These are phyloP conservation scores for Orychophragmus violaceus DNA, from an alignment of 345 rosid genomes.

Conservation along the genomic window DNA sequence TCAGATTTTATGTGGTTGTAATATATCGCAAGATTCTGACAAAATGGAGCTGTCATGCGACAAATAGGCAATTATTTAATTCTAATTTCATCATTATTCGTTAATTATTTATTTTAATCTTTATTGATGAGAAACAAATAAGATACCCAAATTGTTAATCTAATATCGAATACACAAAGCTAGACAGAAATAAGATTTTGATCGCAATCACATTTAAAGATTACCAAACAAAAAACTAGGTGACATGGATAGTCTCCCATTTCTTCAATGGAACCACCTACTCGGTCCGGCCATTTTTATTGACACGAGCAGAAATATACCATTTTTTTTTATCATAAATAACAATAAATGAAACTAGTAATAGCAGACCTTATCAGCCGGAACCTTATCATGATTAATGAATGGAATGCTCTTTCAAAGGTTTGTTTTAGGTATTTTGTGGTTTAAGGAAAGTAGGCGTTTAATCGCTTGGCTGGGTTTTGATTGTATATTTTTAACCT, in stretches of 20 bases:
- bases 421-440: too few relatives aligned
- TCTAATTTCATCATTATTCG: neutral
- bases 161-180: neutral
- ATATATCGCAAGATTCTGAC: too few relatives aligned
- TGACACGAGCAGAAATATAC: conserved; percentile 18
- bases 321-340: conserved; percentile 19
- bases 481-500: too few relatives aligned
- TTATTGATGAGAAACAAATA: too few relatives aligned
- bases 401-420: too few relatives aligned
- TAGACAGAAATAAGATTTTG: conserved; percentile 6
- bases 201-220: conserved; percentile 16
- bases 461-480: too few relatives aligned
- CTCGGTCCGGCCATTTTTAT: conserved; percentile 15
- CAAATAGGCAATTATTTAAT: neutral
- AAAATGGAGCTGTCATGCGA: too few relatives aligned
- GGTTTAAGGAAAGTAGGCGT: too few relatives aligned
- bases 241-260: neutral
- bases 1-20: too few relatives aligned
- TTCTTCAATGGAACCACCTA: conserved; percentile 20
- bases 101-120: too few relatives aligned
- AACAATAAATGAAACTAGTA: conserved; percentile 11
- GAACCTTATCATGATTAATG: too few relatives aligned
- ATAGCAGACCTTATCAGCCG: too few relatives aligned
- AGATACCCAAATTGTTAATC: neutral
- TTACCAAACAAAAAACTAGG: neutral